Base-by-base conservation (phyloP, 352 stramenopile species). In the Ophiocytium majus region DNA sequence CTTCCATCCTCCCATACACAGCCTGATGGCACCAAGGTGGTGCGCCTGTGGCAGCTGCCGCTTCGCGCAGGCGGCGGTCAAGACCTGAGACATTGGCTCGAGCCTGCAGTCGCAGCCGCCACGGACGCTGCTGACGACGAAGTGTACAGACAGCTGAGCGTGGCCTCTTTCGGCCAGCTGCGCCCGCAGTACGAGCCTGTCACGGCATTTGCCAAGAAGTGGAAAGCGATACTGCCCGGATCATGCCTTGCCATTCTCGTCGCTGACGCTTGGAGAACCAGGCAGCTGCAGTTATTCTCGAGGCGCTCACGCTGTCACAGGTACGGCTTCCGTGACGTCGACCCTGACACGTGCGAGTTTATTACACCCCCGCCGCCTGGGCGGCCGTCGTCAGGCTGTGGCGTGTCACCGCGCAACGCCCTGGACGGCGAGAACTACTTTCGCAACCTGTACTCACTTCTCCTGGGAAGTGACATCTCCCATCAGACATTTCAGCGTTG, bases 81-180 rank as follows among this genome's bases (percentile, higher is more conserved):
- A 36, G 33, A 76, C 33, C 64, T 33, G 28, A 76, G 5, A 10
- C 28, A 5, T 5, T 36, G 64, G 64, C 19, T 76, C 5, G 76
- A 81, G 76, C 33, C 37, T 34, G 33, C 33, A 34, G 81, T n/a
- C 66, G 76, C 81, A 35, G 63, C 17, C 0, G 9, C 9, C 75
- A 17, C 34, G 10, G 17, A 76, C 34, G 17, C 31, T 76, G 31
- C 81, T 10, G 35, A 80, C 63, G 63, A 28, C 35, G 34, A 85
- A 0, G 63, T 81, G 1, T 80, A 76, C 50, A 85, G 81, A 76
- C 81, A 85, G 63, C 34, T 84, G 0, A 81, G 64, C 31, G 75
- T 85, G 17, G 81, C 81, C 63, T 85, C 81, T 23, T 85, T 85
- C n/a, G 81, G 64, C 0, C 64, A 66, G 36, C 63, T 50, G 66